Percentiles rank a stretch among this genome's conserved stretches.
Evolutionary conservation across 1,284 basidiomycete species (phyloP).

Genomic region (Flammula alnicola): DNA sequence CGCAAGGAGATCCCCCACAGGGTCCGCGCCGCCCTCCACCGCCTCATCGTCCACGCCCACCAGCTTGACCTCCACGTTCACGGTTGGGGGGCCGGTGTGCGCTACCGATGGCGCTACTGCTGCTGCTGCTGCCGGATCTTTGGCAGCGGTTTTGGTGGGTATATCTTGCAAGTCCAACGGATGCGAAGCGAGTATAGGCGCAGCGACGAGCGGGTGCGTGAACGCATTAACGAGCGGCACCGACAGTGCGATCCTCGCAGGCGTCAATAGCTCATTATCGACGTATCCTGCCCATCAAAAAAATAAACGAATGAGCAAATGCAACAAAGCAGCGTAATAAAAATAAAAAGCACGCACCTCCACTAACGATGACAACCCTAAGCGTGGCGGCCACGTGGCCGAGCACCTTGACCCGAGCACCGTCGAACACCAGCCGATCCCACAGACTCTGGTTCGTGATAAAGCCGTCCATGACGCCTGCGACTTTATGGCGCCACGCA

Average conservation of each 20-base stretch:
- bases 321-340: conserved; percentile 11
- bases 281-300: conserved; percentile 45
- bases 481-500: conserved; percentile 75
- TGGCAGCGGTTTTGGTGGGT: conserved; percentile 6
- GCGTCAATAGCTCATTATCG: conserved; percentile 46
- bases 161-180: conserved; percentile 78
- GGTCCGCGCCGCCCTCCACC: conserved; percentile 66
- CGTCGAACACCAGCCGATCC: conserved; percentile 76
- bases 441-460: conserved; percentile 76
- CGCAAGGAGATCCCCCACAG: conserved; percentile 50
- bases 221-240: conserved; percentile 69
- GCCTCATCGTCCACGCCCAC: conserved; percentile 61
- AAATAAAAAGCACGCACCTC: conserved; percentile 48
- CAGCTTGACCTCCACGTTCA: conserved; percentile 78
- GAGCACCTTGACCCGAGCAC: conserved; percentile 61
- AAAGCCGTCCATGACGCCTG: conserved; percentile 68
- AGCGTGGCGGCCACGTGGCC: conserved; percentile 63
- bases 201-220: conserved; percentile 63
- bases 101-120: conserved; percentile 42
- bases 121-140: conserved; percentile 22
- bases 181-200: conserved; percentile 75
- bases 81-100: conserved; percentile 72
- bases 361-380: conserved; percentile 64
- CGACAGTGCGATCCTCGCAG: conserved; percentile 71
- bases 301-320: too few relatives aligned